phyloP scores from a whole-genome alignment of 768 basidiomycete genomes.

The Macrocybe gigantea region DNA sequence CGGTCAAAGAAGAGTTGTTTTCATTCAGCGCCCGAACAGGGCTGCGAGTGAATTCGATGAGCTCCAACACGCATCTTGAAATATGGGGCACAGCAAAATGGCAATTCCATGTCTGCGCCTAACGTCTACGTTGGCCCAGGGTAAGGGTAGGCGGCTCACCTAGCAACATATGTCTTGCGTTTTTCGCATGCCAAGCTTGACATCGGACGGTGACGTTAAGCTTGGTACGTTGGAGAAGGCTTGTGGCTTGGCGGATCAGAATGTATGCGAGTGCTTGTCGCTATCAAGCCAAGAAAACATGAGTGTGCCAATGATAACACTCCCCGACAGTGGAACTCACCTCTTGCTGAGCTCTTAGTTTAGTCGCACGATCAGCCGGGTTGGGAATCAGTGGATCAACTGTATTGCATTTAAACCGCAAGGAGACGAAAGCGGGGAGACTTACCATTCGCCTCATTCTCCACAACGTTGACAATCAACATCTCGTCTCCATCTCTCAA shows the following conservation, averaged over 20 bases:
- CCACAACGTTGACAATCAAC: constrained; percentile 86
- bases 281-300: no score
- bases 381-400: constrained; percentile 70
- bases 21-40: no score
- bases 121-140: no score
- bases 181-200: constrained; percentile 98
- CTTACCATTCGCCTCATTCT: constrained; percentile 87
- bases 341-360: constrained; percentile 90
- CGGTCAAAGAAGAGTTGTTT: no score
- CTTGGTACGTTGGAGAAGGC: constrained; percentile 84
- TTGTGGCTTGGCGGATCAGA: constrained; percentile 83
- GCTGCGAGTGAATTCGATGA: no score
- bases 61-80: no score
- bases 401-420: constrained; percentile 23
- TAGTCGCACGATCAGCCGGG: constrained; percentile 66
- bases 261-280: constrained; percentile 87
- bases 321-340: no score
- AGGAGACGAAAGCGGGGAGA: constrained; percentile 5
- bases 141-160: no score
- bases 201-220: constrained; percentile 84
- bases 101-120: no score
- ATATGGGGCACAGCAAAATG: no score
- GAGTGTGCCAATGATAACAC: no score
- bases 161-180: constrained; percentile 84
- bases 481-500: constrained; percentile 91